A percentile compares a stretch with the other conserved stretches of the same genome.
Conservation (phyloP, 116 monocot genomes). For the Phalaenopsis hybrid region DNA sequence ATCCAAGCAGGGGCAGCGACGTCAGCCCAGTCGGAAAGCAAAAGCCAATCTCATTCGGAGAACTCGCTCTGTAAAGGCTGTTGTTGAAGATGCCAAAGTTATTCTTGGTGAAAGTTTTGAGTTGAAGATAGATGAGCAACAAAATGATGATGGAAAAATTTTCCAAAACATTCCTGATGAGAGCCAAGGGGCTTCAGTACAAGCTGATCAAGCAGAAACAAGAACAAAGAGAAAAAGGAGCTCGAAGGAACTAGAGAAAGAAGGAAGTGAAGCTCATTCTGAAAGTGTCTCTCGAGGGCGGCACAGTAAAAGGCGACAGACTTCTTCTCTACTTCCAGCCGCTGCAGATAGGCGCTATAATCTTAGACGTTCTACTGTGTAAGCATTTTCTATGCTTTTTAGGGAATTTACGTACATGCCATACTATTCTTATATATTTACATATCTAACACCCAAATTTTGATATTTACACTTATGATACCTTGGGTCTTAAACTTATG, state of each 20-base stretch:
- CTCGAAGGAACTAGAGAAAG: conserved; percentile 37
- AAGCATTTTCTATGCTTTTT: conserved; percentile 15
- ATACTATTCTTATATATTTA: too few relatives aligned
- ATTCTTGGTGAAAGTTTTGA: conserved; percentile 47
- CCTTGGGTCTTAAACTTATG: too few relatives aligned
- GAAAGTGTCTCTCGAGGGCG: conserved; percentile 76
- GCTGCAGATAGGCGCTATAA: conserved; percentile 76
- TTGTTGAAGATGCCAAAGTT: conserved; percentile 71
- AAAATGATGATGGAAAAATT: conserved; percentile 20
- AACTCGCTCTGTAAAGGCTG: conserved; percentile 57
- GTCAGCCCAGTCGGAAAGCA: conserved; percentile 8
- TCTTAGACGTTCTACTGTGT: conserved; percentile 70
- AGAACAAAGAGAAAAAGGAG: conserved; percentile 45
- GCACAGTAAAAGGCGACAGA: conserved; percentile 58
- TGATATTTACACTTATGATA: too few relatives aligned
- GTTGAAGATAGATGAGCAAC: conserved; percentile 14
- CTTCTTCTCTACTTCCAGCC: conserved; percentile 9
- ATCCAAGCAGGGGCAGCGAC: conserved; percentile 15
- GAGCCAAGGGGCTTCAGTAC: conserved; percentile 48
- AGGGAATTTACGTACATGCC: not conserved
- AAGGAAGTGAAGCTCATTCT: conserved; percentile 66
- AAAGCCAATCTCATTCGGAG: conserved; percentile 36
- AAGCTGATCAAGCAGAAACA: conserved; percentile 9
- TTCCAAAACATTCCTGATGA: conserved; percentile 28
- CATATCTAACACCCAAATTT: too few relatives aligned